phyloP scores from a whole-genome alignment of 169 alveolate genomes.

The Neospora caninum region DNA sequence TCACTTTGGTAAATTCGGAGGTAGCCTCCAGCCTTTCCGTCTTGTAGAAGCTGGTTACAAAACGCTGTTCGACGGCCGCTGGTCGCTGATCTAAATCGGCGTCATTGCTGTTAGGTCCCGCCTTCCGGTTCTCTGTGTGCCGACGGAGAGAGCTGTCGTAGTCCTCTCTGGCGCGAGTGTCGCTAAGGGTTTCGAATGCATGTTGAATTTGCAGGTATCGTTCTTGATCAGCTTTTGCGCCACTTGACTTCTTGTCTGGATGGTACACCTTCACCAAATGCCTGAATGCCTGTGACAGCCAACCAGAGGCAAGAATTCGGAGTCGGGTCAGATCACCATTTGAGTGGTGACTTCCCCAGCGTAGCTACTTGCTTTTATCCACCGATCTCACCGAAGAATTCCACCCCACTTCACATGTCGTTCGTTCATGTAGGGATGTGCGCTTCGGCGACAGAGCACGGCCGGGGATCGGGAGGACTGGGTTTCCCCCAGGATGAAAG shows the following conservation, averaged over 20 bases:
- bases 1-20: neutral
- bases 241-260: constrained; percentile 2
- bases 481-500: neutral
- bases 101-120: neutral
- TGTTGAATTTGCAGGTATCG: neutral
- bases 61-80: neutral
- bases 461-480: too few relatives aligned
- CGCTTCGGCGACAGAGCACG: too few relatives aligned
- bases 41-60: constrained; percentile 1
- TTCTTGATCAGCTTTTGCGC: neutral
- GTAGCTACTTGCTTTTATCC: too few relatives aligned
- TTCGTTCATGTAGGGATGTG: too few relatives aligned
- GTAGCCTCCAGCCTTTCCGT: neutral
- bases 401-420: too few relatives aligned
- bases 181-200: constrained; percentile 38
- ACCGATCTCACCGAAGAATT: too few relatives aligned
- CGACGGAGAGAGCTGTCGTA: neutral
- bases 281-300: constrained; percentile 25
- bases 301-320: neutral
- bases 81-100: neutral
- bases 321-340: neutral
- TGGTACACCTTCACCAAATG: constrained; percentile 30
- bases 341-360: neutral
- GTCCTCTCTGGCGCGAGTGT: constrained; percentile 10
- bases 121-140: neutral